Percentiles rank a stretch among this genome's conserved stretches.
phyloP scores from a whole-genome alignment of 2,329 filamentous ascomycete genomes.

The Exophiala dermatitidis region DNA sequence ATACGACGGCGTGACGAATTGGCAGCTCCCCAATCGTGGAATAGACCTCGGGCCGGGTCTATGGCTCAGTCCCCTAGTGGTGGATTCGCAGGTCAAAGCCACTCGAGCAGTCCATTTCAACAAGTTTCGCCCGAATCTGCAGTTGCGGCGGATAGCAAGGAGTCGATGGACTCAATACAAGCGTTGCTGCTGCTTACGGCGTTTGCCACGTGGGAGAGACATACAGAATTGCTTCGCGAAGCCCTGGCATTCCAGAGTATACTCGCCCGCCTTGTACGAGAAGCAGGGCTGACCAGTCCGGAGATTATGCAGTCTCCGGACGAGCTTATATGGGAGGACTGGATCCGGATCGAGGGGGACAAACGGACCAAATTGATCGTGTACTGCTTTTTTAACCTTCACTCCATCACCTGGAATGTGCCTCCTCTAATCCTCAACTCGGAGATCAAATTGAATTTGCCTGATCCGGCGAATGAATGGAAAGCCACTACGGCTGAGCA shows the following conservation, averaged over 20 bases:
- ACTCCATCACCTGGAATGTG: constrained; percentile 56
- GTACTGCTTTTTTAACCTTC: constrained; percentile 53
- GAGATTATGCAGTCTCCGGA: constrained; percentile 22
- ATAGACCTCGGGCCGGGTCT: constrained; percentile 34
- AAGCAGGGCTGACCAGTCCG: constrained; percentile 41
- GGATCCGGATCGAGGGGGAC: constrained; percentile 48
- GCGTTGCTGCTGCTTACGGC: constrained; percentile 50
- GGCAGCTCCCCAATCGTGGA: constrained; percentile 38
- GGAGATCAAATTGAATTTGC: constrained; percentile 49
- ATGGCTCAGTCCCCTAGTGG: constrained; percentile 35
- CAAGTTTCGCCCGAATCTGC: constrained; percentile 22
- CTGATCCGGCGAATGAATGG: constrained; percentile 50
- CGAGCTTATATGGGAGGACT: constrained; percentile 47
- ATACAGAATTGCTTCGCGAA: constrained; percentile 50
- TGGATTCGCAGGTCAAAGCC: constrained; percentile 38
- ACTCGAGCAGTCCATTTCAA: constrained; percentile 40
- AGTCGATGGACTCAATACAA: constrained; percentile 45
- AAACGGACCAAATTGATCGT: constrained; percentile 51
- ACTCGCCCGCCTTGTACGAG: constrained; percentile 49
- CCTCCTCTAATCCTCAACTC: constrained; percentile 51
- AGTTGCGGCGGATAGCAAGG: constrained; percentile 37
- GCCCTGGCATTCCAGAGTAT: constrained; percentile 52
- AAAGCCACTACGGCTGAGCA: constrained; percentile 45
- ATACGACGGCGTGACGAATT: constrained; percentile 46
- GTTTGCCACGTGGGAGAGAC: constrained; percentile 54